These are phyloP conservation scores for Saccharomyces hybrid DNA, from an alignment of 1,139 yeast genomes.

Conservation along the genomic window DNA sequence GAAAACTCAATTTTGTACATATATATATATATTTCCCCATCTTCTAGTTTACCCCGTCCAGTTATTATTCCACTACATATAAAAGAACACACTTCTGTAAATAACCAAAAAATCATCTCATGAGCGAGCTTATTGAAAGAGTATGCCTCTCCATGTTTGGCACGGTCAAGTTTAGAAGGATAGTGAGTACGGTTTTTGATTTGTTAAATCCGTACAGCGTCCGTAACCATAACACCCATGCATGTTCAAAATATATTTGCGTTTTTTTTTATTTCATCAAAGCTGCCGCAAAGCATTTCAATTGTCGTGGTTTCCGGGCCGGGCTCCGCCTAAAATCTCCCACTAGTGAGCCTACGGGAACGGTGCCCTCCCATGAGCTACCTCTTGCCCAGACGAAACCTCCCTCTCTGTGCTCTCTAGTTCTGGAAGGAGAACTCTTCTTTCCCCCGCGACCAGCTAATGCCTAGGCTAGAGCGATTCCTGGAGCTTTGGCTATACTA, in stretches of 20 bases:
- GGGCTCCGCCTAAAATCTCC: too few relatives aligned
- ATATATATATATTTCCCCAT: not conserved
- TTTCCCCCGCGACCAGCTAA: not conserved
- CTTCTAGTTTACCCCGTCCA: not conserved
- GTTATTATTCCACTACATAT: not conserved
- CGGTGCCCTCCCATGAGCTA: not conserved
- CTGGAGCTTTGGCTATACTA: not conserved
- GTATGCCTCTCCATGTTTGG: not conserved
- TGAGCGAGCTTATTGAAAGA: not conserved
- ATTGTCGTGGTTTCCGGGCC: not conserved
- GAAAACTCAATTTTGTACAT: not conserved
- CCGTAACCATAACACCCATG: not conserved
- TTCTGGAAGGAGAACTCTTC: not conserved
- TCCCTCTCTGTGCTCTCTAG: not conserved
- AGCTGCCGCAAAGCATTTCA: not conserved
- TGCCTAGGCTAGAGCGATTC: not conserved
- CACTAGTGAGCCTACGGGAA: not conserved
- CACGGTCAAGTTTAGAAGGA: not conserved
- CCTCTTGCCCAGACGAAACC: not conserved
- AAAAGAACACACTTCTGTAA: not conserved
- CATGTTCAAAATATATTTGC: conserved; percentile 1
- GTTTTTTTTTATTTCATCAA: not conserved
- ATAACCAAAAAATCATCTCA: not conserved
- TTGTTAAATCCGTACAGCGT: not conserved
- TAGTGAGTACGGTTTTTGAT: not conserved